These are phyloP conservation scores for Chaetomium strumarium DNA, from an alignment of 2,329 filamentous ascomycete species.

Conservation along the genomic window DNA sequence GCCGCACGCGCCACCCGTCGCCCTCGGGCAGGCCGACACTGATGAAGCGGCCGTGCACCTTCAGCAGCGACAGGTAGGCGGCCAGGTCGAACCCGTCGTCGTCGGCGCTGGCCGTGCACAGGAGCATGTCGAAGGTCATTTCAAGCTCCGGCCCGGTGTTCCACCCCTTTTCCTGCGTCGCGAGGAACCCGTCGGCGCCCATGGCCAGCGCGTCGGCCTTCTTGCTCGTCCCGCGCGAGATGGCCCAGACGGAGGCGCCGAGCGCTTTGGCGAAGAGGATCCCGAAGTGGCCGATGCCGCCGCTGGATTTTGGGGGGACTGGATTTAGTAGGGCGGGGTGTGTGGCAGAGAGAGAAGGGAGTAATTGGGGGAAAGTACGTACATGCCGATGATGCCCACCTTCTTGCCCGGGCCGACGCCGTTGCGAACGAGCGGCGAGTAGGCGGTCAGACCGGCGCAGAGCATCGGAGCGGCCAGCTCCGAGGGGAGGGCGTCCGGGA, in stretches of 20 bases:
- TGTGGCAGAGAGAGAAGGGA: too few relatives aligned
- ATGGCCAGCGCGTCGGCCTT: constrained; percentile 52
- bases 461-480: constrained; percentile 71
- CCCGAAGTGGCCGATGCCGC: constrained; percentile 68
- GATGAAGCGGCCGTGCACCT: constrained; percentile 75
- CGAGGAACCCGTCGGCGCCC: constrained; percentile 56
- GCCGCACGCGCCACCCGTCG: constrained; percentile 39
- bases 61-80: constrained; percentile 71
- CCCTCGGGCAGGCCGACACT: constrained; percentile 75
- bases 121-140: constrained; percentile 67
- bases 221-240: constrained; percentile 47
- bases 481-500: constrained; percentile 61
- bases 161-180: constrained; percentile 53
- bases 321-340: neutral
- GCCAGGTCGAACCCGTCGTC: constrained; percentile 61
- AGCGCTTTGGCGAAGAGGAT: constrained; percentile 64
- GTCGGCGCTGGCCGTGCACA: constrained; percentile 67
- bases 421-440: constrained; percentile 71
- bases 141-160: too few relatives aligned
- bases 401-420: constrained; percentile 72
- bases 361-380: neutral
- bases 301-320: constrained; percentile 31
- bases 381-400: constrained; percentile 65
- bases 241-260: constrained; percentile 56
- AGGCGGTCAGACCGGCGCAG: constrained; percentile 77